Base-by-base conservation (phyloP, 768 basidiomycete genomes). In the Suillus sp. region DNA sequence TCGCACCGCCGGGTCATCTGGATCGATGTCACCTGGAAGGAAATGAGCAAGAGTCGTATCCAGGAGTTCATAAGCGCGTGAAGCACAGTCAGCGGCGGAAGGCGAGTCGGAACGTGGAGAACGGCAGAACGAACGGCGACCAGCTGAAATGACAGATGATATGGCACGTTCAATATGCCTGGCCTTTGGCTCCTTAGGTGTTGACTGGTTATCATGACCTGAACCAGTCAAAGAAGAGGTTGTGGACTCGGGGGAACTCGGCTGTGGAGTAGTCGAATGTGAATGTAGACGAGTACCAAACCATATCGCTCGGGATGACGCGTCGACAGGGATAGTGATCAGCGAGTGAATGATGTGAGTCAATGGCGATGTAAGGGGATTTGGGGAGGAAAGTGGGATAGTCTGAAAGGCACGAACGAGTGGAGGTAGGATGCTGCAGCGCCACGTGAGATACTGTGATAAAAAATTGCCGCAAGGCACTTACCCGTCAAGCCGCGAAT, bases 301-400 rank as follows among this genome's bases (percentile, higher is more conserved):
- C 92, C 93, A 93, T 47, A 83, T 71, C 37, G 79, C 67, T 58
- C 81, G 84, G 60, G 89, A 80, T 54, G 81, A 74, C 14, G 86
- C 74, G 40, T 80, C 76, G 60, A 92, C 79, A 48, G 95, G 95
- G 62, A 96, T 84, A 38, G 83, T 85, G 64, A 96, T 91, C 51
- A 97, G 82, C 11, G 86, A 79, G 71, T 97, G 92, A 45, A 96
- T 89, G 60, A 89, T 82, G 65, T 96, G 91, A 1, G 91, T 88
- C 38, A 97, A 76, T 0, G 95, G 93, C 0, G 89, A 76, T 0
- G 85, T 78, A 42, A 96, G 78, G 2, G 93, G 93, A 3, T 79
- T 80, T 11, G 83, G 82, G 59, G 84, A 86, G 6, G 84, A 80
- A 4, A 83, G 81, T 0, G 90, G 86, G 27, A 91, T 81, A n/a